phyloP scores from a whole-genome alignment of 176 grass and related monocot genomes.

The bread wheat (Triticum aestivum) region DNA sequence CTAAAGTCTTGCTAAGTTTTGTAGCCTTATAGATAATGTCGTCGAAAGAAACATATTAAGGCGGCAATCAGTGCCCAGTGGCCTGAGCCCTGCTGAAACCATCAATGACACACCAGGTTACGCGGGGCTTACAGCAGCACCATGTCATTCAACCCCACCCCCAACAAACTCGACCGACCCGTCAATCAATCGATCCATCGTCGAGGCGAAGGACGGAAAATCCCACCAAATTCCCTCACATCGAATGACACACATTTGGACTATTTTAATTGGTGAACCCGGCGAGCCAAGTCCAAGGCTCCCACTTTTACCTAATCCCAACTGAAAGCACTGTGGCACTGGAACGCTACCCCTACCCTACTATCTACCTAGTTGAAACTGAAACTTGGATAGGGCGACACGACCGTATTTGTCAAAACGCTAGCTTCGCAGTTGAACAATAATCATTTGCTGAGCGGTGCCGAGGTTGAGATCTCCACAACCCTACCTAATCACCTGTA shows the following conservation, averaged over 20 bases:
- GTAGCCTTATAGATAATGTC: not conserved
- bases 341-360: no score
- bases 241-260: conserved; percentile 9
- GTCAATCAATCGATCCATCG: not conserved
- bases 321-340: conserved; percentile 17
- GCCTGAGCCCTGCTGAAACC: no score
- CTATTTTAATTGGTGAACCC: conserved; percentile 9
- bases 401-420: not conserved
- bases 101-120: conserved; percentile 1
- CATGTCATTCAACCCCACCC: not conserved
- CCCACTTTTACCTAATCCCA: conserved; percentile 23
- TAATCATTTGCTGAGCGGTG: not conserved
- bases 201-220: conserved; percentile 20
- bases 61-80: not conserved
- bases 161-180: conserved; percentile 38
- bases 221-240: conserved; percentile 50
- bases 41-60: not conserved
- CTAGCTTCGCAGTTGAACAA: not conserved
- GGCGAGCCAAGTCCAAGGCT: conserved; percentile 16
- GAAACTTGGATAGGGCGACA: not conserved
- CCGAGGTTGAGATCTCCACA: no score
- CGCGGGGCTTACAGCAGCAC: conserved; percentile 42
- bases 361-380: not conserved
- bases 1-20: not conserved
- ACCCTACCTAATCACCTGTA: no score